Conservation (phyloP, 2,329 filamentous ascomycete genomes). For the Epichloe aotearoae region DNA sequence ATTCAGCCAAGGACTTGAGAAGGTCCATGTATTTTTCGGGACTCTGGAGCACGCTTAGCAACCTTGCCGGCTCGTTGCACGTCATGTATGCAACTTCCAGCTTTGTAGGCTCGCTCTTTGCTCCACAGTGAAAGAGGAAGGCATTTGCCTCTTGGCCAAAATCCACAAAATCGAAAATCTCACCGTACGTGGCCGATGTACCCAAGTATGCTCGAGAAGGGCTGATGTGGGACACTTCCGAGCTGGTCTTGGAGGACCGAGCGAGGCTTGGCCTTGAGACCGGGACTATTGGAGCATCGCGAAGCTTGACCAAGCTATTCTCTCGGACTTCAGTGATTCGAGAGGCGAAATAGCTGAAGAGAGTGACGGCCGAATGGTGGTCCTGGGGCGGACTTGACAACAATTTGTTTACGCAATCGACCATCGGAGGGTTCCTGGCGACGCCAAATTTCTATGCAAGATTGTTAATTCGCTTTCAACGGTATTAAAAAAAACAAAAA, state of each 20-base stretch:
- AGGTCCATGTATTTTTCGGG: conserved; percentile 79
- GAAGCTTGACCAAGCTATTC: conserved; percentile 45
- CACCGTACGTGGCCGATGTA: conserved; percentile 53
- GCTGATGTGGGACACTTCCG: conserved; percentile 30
- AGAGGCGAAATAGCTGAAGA: conserved; percentile 76
- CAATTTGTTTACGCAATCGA: conserved; percentile 61
- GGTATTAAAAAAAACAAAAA: background rate
- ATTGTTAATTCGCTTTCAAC: conserved; percentile 4
- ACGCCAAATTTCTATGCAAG: conserved; percentile 62
- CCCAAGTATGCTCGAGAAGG: conserved; percentile 76
- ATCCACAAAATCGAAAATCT: conserved; percentile 95
- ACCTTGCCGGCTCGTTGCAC: conserved; percentile 68
- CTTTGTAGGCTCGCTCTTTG: conserved; percentile 82
- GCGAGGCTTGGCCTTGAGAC: conserved; percentile 28
- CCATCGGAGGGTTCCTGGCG: conserved; percentile 64
- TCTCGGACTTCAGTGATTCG: conserved; percentile 61
- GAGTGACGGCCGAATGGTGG: conserved; percentile 48
- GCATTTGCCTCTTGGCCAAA: conserved; percentile 80
- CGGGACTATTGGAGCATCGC: conserved; percentile 59
- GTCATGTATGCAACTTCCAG: conserved; percentile 71
- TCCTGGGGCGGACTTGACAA: conserved; percentile 58
- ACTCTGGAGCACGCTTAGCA: conserved; percentile 67
- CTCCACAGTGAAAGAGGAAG: conserved; percentile 79
- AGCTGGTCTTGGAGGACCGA: conserved; percentile 22
- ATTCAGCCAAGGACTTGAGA: conserved; percentile 67